Evolutionary conservation across 306 rosid species (phyloP), one percentile per base, ranked within the genome.

Genomic region (Sicyos baderoa): DNA sequence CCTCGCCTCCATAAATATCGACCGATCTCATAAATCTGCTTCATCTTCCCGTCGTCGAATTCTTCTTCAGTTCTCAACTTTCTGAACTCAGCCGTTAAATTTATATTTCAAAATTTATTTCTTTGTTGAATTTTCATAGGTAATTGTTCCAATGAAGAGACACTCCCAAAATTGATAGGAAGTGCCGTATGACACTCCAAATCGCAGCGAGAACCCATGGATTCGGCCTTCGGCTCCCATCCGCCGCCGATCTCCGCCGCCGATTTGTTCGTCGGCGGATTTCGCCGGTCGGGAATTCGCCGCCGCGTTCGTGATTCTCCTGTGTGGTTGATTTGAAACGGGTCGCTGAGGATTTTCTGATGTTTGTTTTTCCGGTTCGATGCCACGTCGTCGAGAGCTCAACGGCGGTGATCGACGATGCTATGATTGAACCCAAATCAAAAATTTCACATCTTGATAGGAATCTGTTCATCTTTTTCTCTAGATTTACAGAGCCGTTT

Each of bases 111-210:
- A 12, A 7, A 0, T 22, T 12, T 25, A 25, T 57, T 13, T 57
- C 25, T 0, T 29, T 59, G 5, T 29, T 59, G 54, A 47, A 4
- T 14, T 21, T 1, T 27, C 0, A 23, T 12, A 2, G 15, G 35
- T 5, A 9, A 9, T 17, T 42, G n/a, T 9, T 83, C 89, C 95
- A 4, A 16, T 88, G 97, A 91, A 74, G 95, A 91, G 68, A 80
- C 68, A 68, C 75, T 76, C 91, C 95, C 96, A 63, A 64, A 77
- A 78, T 73, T 75, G 96, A 87, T 89, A 89, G 96, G 97, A 91
- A 89, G 96, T 89, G 96, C 91, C 95, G 95, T 91, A 87, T 87
- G 97, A 89, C 95, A 91, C 95, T 75, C 52, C 22, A 91, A 84
- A 79, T 81, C 62, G 82, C 87, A 79, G 84, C 78, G 82, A 54